Percentiles rank a stretch among this genome's conserved stretches.
Evolutionary conservation across 2,329 filamentous ascomycete genomes (phyloP).

Genomic region (Didymella lethalis): DNA sequence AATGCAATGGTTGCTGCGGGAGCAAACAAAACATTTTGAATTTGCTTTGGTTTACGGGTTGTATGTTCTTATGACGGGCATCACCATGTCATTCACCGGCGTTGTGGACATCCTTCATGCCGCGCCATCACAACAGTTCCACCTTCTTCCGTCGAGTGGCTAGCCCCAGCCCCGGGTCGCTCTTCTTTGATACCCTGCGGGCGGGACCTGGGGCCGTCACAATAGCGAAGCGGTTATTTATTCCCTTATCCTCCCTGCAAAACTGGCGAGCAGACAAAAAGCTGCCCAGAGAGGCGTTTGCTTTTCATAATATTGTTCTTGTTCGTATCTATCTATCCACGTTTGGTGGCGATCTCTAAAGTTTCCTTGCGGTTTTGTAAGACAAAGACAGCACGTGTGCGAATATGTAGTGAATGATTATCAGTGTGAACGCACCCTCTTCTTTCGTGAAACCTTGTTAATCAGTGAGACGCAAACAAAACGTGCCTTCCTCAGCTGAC

Average conservation of each 20-base stretch:
- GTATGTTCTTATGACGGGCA: slow-evolving; percentile 47
- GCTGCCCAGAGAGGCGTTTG: slow-evolving; percentile 23
- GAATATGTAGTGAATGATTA: slow-evolving; percentile 25
- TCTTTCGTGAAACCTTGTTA: slow-evolving; percentile 6
- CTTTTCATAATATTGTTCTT: slow-evolving; percentile 33
- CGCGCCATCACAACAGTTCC: slow-evolving; percentile 30
- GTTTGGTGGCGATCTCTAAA: slow-evolving; percentile 22
- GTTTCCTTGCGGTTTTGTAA: slow-evolving; percentile 26
- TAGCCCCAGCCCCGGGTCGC: slow-evolving; percentile 40
- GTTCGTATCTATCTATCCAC: slow-evolving; percentile 25
- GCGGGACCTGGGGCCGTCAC: slow-evolving; percentile 35
- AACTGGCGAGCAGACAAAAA: slow-evolving; percentile 23
- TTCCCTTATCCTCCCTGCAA: slow-evolving; percentile 25
- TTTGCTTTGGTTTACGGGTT: slow-evolving; percentile 47
- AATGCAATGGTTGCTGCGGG: slow-evolving; percentile 52
- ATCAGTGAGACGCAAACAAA: not conserved
- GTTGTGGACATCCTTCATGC: slow-evolving; percentile 48
- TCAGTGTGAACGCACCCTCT: slow-evolving; percentile 11
- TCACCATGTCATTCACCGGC: slow-evolving; percentile 46
- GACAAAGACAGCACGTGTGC: slow-evolving; percentile 25
- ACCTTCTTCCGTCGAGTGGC: slow-evolving; percentile 43
- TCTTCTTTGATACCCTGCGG: slow-evolving; percentile 49
- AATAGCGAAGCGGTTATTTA: slow-evolving; percentile 32
- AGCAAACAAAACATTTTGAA: slow-evolving; percentile 39
- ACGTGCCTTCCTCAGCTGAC: slow-evolving; percentile 4